Conservation (phyloP, 805 yeast species). For the Candida nitratophila region DNA sequence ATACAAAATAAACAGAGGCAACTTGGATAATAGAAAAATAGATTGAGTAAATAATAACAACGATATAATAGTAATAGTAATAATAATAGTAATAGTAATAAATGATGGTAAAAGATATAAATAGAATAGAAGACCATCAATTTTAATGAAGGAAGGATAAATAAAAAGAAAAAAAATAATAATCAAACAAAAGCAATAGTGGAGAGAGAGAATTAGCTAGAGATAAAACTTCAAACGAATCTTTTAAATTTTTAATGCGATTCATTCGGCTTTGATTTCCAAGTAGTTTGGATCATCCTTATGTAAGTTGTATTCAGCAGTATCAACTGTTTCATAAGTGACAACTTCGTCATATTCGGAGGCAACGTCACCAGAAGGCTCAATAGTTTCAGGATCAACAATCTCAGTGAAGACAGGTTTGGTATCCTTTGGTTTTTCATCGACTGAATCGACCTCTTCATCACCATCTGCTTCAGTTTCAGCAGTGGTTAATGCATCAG, state of each 20-base stretch:
- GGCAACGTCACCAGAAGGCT: constrained; percentile 1
- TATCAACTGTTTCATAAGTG: constrained; percentile 43
- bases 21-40: neutral
- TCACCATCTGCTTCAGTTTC: constrained; percentile 3
- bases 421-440: neutral
- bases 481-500: constrained; percentile 3
- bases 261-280: constrained; percentile 24
- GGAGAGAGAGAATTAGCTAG: too few species aligned
- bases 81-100: too few species aligned
- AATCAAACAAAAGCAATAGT: too few species aligned
- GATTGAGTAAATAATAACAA: neutral
- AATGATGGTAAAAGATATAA: too few species aligned
- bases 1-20: neutral
- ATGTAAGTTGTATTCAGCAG: constrained; percentile 37
- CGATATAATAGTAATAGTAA: neutral
- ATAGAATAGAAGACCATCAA: too few species aligned
- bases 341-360: constrained; percentile 26
- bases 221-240: too few species aligned
- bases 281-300: constrained; percentile 43
- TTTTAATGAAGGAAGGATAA: too few species aligned
- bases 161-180: neutral
- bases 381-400: constrained; percentile 7
- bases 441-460: constrained; percentile 3
- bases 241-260: too few species aligned
- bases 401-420: constrained; percentile 26